Percentiles rank a stretch among this genome's conserved stretches.
These are phyloP conservation scores for Blastocystis sp. DNA, from an alignment of 352 stramenopile species.

Conservation along the genomic window DNA sequence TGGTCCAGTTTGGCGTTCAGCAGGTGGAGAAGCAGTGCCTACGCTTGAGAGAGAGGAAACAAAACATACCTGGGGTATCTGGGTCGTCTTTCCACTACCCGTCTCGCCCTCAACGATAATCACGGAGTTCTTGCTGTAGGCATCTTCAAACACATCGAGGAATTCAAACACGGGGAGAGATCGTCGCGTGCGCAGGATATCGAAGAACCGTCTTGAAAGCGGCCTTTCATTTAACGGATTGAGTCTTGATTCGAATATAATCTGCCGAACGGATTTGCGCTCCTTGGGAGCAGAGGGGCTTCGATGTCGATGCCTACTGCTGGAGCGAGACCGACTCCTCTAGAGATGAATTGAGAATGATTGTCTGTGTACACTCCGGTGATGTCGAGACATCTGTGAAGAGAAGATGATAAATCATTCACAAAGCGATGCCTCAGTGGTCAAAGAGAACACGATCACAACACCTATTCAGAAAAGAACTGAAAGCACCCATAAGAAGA, in stretches of 20 bases:
- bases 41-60: not conserved
- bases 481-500: not conserved
- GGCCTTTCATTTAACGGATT: constrained; percentile 85
- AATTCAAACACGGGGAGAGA: constrained; percentile 87
- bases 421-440: not conserved
- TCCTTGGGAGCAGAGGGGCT: constrained; percentile 15
- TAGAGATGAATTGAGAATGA: not conserved
- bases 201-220: constrained; percentile 86
- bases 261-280: constrained; percentile 22
- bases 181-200: constrained; percentile 81
- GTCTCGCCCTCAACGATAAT: constrained; percentile 76
- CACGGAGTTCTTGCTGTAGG: constrained; percentile 82
- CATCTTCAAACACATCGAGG: constrained; percentile 80
- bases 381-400: not conserved
- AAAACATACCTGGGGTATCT: constrained; percentile 68
- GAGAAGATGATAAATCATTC: not conserved
- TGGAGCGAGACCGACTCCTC: constrained; percentile 61
- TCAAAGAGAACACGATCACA: too few species aligned
- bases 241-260: constrained; percentile 70
- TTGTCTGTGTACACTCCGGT: not conserved
- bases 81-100: constrained; percentile 71
- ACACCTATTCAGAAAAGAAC: too few species aligned
- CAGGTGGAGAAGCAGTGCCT: constrained; percentile 61
- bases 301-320: constrained; percentile 24
- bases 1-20: constrained; percentile 23